phyloP scores from a whole-genome alignment of 2,329 filamentous ascomycete species.

The Colletotrichum orbiculare region DNA sequence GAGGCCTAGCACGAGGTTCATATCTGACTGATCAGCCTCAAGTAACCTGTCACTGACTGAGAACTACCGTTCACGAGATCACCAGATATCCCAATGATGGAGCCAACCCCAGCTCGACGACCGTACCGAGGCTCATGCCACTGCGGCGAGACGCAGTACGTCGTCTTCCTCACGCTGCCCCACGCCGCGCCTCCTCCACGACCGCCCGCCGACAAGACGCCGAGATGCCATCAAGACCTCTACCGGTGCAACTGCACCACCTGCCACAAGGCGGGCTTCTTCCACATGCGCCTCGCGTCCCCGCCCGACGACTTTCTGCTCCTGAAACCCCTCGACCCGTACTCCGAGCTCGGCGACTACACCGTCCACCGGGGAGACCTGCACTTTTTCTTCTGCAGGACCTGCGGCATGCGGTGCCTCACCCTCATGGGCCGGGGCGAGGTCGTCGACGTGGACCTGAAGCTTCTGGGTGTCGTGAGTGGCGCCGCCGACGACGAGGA shows the following conservation, averaged over 20 bases:
- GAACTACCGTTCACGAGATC: too few species aligned
- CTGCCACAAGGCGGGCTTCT: constrained; percentile 59
- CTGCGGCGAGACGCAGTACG: constrained; percentile 56
- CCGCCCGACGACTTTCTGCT: constrained; percentile 57
- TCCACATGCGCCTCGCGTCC: constrained; percentile 54
- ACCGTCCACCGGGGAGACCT: constrained; percentile 41
- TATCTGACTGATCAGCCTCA: too few species aligned
- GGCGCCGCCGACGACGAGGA: constrained; percentile 16
- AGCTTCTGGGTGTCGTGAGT: constrained; percentile 28
- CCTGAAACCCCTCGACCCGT: constrained; percentile 52
- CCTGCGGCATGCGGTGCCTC: constrained; percentile 58
- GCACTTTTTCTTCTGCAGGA: constrained; percentile 59
- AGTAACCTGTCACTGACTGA: background rate
- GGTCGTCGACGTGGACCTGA: constrained; percentile 40
- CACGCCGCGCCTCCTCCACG: constrained; percentile 34
- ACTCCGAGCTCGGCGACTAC: constrained; percentile 54
- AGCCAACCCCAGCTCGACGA: constrained; percentile 35
- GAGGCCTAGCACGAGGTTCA: too few species aligned
- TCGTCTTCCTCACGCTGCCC: constrained; percentile 56
- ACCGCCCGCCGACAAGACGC: constrained; percentile 6
- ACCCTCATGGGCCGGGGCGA: constrained; percentile 50
- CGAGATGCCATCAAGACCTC: constrained; percentile 42
- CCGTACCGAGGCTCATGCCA: constrained; percentile 57
- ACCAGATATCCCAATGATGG: background rate
- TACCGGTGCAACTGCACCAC: constrained; percentile 61